A percentile compares a stretch with the other conserved stretches of the same genome.
phyloP scores from a whole-genome alignment of 2,329 filamentous ascomycete genomes.

The Dryadomyces quercivorus region DNA sequence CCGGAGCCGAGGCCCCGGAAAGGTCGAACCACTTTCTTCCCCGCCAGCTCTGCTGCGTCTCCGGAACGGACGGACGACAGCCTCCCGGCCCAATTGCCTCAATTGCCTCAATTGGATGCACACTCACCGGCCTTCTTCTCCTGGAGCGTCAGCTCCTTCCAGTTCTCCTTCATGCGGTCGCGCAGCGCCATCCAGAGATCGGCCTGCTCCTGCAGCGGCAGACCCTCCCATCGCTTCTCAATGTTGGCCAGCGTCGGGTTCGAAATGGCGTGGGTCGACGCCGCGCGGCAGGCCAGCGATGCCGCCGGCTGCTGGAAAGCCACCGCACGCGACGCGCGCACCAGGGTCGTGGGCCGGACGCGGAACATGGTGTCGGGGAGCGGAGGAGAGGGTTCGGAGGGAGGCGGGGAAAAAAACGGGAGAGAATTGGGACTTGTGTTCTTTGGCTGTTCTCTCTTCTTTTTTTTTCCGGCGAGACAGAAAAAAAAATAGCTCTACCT shows the following conservation, averaged over 20 bases:
- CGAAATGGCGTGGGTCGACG: slow-evolving; percentile 82
- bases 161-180: slow-evolving; percentile 97
- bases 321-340: slow-evolving; percentile 26
- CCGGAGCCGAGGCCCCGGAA: no score
- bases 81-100: no score
- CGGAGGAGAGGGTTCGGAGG: background rate
- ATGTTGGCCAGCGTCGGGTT: slow-evolving; percentile 97
- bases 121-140: slow-evolving; percentile 98
- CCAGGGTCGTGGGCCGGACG: slow-evolving; percentile 37
- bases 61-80: background rate
- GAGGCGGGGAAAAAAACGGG: background rate
- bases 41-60: no score
- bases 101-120: background rate
- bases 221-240: slow-evolving; percentile 97
- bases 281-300: slow-evolving; percentile 32
- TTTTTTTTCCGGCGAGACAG: background rate
- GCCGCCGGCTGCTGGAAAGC: slow-evolving; percentile 26
- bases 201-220: slow-evolving; percentile 98
- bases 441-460: background rate
- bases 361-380: slow-evolving; percentile 36
- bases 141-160: slow-evolving; percentile 85
- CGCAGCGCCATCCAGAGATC: slow-evolving; percentile 97
- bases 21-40: no score
- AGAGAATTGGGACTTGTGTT: background rate
- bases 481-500: background rate